Evolutionary conservation across 768 basidiomycete species (phyloP).

Genomic region (Tylopilus balloui): DNA sequence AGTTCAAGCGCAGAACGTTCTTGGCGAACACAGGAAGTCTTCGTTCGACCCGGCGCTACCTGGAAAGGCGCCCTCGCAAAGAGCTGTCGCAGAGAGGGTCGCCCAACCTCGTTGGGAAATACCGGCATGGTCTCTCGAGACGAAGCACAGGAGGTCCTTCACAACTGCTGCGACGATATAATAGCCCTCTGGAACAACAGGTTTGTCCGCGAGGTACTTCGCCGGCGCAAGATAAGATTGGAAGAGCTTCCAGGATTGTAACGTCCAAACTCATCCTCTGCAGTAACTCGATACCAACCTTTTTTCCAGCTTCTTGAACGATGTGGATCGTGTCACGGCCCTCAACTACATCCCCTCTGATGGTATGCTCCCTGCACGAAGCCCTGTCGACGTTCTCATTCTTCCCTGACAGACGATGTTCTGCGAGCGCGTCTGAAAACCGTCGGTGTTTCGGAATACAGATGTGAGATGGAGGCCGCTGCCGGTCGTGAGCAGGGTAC

Average conservation of each 20-base stretch:
- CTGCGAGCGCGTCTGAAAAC: conserved; percentile 51
- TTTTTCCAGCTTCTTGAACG: conserved; percentile 43
- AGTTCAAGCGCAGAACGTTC: conserved; percentile 19
- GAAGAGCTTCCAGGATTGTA: conserved; percentile 53
- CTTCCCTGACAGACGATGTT: conserved; percentile 41
- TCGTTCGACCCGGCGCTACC: conserved; percentile 55
- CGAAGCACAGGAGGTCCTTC: conserved; percentile 40
- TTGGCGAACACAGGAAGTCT: conserved; percentile 38
- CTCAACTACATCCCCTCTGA: conserved; percentile 45
- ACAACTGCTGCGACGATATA: conserved; percentile 41
- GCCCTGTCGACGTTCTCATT: conserved; percentile 5
- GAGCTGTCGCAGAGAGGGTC: conserved; percentile 19
- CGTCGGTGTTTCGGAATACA: conserved; percentile 78
- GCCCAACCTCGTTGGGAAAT: conserved; percentile 26
- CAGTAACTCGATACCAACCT: neutral
- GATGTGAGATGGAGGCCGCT: conserved; percentile 71
- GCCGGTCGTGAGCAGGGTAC: conserved; percentile 47
- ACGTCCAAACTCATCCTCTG: conserved; percentile 8
- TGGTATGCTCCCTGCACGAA: conserved; percentile 27
- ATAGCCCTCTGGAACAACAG: conserved; percentile 43
- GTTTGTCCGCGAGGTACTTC: conserved; percentile 40
- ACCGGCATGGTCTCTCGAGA: conserved; percentile 28
- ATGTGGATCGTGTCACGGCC: conserved; percentile 45
- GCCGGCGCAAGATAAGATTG: conserved; percentile 41
- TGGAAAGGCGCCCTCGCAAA: conserved; percentile 61